Conservation (phyloP, 1,139 yeast species). For the Zygosaccharomyces sapae region DNA sequence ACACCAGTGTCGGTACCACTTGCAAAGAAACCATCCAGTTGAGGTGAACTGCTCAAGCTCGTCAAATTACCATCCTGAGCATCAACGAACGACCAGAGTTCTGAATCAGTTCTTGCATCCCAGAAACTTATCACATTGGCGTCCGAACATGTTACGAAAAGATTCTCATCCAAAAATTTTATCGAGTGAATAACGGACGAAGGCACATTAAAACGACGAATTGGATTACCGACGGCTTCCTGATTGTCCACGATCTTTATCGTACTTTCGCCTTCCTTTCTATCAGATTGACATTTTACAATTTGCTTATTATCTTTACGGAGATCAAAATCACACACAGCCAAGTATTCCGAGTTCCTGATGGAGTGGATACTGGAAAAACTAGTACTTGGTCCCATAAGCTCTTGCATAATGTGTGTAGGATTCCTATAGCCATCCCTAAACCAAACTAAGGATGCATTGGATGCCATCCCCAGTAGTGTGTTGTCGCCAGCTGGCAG, state of each 20-base stretch:
- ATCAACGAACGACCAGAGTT: constrained; percentile 25
- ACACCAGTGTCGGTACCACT: constrained; percentile 35
- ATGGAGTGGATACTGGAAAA: constrained; percentile 31
- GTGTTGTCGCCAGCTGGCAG: constrained; percentile 25
- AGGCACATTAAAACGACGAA: constrained; percentile 29
- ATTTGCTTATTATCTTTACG: constrained; percentile 28
- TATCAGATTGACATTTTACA: constrained; percentile 31
- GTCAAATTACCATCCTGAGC: constrained; percentile 31
- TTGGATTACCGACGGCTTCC: too few species aligned
- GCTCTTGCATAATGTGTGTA: constrained; percentile 32
- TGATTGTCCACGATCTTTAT: constrained; percentile 33
- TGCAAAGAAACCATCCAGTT: constrained; percentile 29
- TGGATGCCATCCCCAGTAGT: constrained; percentile 30
- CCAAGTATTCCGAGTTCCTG: constrained; percentile 21
- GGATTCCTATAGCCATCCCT: constrained; percentile 32
- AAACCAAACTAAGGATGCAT: constrained; percentile 37
- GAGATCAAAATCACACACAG: constrained; percentile 31
- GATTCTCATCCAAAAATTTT: constrained; percentile 31
- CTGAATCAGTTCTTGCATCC: constrained; percentile 31
- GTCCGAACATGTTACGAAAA: constrained; percentile 34
- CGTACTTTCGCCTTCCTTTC: constrained; percentile 29
- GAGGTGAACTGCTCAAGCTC: constrained; percentile 29
- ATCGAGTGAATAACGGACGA: constrained; percentile 32
- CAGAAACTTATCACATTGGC: constrained; percentile 33
- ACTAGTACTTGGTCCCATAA: constrained; percentile 33